Conservation (phyloP, 2,329 filamentous ascomycete genomes). For the Sporothrix luriei region DNA sequence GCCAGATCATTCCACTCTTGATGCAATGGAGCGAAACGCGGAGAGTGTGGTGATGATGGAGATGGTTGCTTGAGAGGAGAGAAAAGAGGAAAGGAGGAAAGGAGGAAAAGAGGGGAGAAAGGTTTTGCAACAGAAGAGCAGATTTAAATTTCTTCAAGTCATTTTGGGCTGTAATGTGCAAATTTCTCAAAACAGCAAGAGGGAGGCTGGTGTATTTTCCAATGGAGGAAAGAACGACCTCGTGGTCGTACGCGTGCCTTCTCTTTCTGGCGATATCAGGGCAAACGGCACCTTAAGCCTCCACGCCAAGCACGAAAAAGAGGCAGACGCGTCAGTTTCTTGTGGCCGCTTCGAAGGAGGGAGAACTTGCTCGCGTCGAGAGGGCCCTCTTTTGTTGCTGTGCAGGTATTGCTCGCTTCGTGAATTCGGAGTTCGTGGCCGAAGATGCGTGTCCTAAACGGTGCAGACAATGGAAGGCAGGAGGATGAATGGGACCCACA, state of each 20-base stretch:
- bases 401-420: neutral
- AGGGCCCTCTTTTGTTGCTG: neutral
- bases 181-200: neutral
- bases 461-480: neutral
- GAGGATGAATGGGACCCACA: neutral
- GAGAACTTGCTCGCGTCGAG: neutral
- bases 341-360: neutral
- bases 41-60: neutral
- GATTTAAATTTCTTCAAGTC: neutral
- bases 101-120: neutral
- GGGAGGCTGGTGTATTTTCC: neutral
- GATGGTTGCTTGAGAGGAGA: neutral
- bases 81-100: neutral
- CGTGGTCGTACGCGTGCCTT: neutral
- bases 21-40: neutral
- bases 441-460: neutral
- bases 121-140: neutral
- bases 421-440: neutral
- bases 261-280: conserved; percentile 9
- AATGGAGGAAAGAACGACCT: conserved; percentile 27
- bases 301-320: neutral
- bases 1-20: neutral
- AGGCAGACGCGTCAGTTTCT: neutral
- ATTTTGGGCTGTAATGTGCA: neutral
- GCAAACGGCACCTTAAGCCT: neutral